phyloP scores from a whole-genome alignment of 2,329 filamentous ascomycete species.

The Ilyonectria sp. region DNA sequence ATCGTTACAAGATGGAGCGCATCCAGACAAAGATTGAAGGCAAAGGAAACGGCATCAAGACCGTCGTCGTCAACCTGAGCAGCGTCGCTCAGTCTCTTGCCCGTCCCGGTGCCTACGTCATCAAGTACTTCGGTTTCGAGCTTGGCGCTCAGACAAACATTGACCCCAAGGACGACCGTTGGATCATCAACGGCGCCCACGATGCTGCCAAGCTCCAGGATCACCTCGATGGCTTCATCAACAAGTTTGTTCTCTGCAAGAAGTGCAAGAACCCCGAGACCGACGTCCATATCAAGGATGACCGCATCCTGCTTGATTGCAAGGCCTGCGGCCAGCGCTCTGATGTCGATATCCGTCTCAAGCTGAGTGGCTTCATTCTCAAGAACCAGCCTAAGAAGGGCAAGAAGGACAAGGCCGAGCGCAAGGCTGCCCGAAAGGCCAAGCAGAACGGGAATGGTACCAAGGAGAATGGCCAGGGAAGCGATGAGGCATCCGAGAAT shows the following conservation, averaged over 20 bases:
- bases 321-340: constrained; percentile 97
- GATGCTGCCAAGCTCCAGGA: constrained; percentile 97
- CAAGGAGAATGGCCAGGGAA: constrained; percentile 71
- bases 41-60: constrained; percentile 99
- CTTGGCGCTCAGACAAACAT: constrained; percentile 98
- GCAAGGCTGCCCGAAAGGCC: constrained; percentile 92
- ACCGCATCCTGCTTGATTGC: constrained; percentile 93
- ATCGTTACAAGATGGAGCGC: constrained; percentile 99
- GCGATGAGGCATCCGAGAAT: constrained; percentile 68
- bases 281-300: constrained; percentile 94
- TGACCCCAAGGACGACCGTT: constrained; percentile 96
- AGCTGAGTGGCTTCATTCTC: constrained; percentile 96
- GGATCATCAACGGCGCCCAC: constrained; percentile 99
- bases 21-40: constrained; percentile 99
- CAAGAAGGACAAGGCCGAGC: constrained; percentile 96
- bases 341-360: constrained; percentile 92
- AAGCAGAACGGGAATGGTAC: constrained; percentile 78
- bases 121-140: constrained; percentile 99
- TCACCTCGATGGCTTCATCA: constrained; percentile 98
- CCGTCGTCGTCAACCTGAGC: constrained; percentile 94
- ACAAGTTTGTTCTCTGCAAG: constrained; percentile 99
- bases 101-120: constrained; percentile 93
- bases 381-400: constrained; percentile 95
- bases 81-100: constrained; percentile 93
- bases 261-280: constrained; percentile 99